These are phyloP conservation scores for Hyphopichia khmerensis DNA, from an alignment of 1,139 yeast genomes.

Conservation along the genomic window DNA sequence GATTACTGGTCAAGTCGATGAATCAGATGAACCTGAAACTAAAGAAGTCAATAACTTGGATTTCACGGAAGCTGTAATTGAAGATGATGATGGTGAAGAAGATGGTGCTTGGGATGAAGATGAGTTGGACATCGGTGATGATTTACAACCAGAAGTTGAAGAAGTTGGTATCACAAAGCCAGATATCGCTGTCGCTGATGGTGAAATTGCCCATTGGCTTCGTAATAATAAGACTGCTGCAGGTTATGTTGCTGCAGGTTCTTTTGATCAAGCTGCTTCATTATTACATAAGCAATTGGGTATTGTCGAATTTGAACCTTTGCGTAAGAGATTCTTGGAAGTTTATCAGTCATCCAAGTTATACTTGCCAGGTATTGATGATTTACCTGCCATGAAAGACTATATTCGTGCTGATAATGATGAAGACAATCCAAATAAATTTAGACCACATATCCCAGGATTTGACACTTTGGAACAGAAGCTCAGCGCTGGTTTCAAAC, in stretches of 20 bases:
- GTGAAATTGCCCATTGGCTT: constrained; percentile 80
- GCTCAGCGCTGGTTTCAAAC: constrained; percentile 75
- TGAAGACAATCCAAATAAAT: constrained; percentile 54
- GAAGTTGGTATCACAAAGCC: constrained; percentile 17
- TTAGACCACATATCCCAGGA: constrained; percentile 75
- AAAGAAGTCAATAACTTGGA: constrained; percentile 19
- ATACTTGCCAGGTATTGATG: constrained; percentile 70
- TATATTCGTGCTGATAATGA: constrained; percentile 64
- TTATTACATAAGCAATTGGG: constrained; percentile 89
- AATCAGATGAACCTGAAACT: constrained; percentile 45
- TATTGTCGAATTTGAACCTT: constrained; percentile 80
- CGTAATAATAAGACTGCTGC: constrained; percentile 91
- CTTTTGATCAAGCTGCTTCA: constrained; percentile 93
- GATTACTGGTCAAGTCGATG: constrained; percentile 70
- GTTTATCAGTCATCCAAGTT: constrained; percentile 80
- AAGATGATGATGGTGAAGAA: constrained; percentile 56
- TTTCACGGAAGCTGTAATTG: constrained; percentile 28
- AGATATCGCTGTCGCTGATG: constrained; percentile 37
- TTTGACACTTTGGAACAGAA: constrained; percentile 63
- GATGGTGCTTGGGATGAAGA: constrained; percentile 60
- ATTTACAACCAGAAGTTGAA: constrained; percentile 33
- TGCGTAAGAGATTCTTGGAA: constrained; percentile 77
- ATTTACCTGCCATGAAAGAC: constrained; percentile 65
- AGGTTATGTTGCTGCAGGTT: constrained; percentile 93
- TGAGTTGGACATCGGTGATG: constrained; percentile 47